Percentiles rank a stretch among this genome's conserved stretches.
Evolutionary conservation across 345 rosid genomes (phyloP).

Genomic region (Eucalyptus erythrocorys): DNA sequence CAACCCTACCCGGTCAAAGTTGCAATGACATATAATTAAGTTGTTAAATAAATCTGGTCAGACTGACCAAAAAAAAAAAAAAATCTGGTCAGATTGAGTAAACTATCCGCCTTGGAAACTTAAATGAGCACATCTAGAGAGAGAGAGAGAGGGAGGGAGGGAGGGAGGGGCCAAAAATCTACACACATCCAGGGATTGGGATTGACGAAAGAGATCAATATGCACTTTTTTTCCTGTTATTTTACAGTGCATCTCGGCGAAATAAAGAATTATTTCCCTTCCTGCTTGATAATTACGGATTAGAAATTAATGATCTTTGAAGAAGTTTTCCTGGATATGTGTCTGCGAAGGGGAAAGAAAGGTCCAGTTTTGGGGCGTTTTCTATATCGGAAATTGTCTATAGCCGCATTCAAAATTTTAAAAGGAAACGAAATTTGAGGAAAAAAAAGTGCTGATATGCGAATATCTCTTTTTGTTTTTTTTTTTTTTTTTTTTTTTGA

Average conservation of each 20-base stretch:
- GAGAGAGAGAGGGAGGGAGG: background rate
- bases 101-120: background rate
- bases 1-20: constrained; percentile 7
- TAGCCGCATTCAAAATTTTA: background rate
- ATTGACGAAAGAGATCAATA: background rate
- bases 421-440: background rate
- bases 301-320: background rate
- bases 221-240: background rate
- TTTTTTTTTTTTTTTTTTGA: background rate
- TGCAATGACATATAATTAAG: background rate
- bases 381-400: background rate
- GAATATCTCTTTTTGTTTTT: background rate
- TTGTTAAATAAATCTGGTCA: background rate
- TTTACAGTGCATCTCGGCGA: background rate
- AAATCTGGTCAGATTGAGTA: background rate
- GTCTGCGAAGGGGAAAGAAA: background rate
- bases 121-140: background rate
- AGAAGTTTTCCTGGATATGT: background rate
- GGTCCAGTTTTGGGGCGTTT: background rate
- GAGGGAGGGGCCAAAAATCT: background rate
- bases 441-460: background rate
- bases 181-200: background rate
- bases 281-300: background rate
- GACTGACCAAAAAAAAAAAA: no score
- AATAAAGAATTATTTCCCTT: background rate